These are phyloP conservation scores for Boletellus sp. DNA, from an alignment of 1,284 basidiomycete species.

Conservation along the genomic window DNA sequence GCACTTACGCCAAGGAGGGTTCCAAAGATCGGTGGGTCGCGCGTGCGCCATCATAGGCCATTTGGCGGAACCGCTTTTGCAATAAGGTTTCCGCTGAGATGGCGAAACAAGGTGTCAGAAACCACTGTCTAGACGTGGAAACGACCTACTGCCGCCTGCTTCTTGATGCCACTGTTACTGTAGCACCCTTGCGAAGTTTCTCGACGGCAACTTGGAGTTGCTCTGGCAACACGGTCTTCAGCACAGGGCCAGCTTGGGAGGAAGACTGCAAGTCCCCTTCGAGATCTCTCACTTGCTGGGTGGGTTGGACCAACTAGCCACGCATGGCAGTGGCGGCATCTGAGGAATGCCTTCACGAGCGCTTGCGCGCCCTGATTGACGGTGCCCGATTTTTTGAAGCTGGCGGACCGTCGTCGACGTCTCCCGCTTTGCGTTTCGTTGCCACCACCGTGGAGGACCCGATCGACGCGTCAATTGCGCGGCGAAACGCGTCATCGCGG, in stretches of 20 bases:
- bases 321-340: constrained; percentile 34
- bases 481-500: constrained; percentile 22
- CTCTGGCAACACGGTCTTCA: constrained; percentile 38
- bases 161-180: constrained; percentile 52
- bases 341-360: constrained; percentile 39
- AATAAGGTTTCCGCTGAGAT: constrained; percentile 49
- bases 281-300: constrained; percentile 43
- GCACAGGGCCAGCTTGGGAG: constrained; percentile 22
- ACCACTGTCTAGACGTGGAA: not conserved
- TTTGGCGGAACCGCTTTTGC: constrained; percentile 47
- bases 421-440: constrained; percentile 39
- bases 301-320: constrained; percentile 37
- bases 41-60: constrained; percentile 56
- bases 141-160: constrained; percentile 45
- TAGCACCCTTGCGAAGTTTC: constrained; percentile 44
- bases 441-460: constrained; percentile 12
- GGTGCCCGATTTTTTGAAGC: constrained; percentile 33
- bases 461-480: constrained; percentile 19
- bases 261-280: constrained; percentile 33
- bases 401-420: constrained; percentile 16
- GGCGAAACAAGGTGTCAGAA: constrained; percentile 1
- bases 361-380: constrained; percentile 34
- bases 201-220: constrained; percentile 44
- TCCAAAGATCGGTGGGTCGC: constrained; percentile 51
- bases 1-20: constrained; percentile 42